A percentile compares a stretch with the other conserved stretches of the same genome.
Conservation (phyloP, 495 filamentous ascomycete genomes). For the Pyronema omphalodes region DNA sequence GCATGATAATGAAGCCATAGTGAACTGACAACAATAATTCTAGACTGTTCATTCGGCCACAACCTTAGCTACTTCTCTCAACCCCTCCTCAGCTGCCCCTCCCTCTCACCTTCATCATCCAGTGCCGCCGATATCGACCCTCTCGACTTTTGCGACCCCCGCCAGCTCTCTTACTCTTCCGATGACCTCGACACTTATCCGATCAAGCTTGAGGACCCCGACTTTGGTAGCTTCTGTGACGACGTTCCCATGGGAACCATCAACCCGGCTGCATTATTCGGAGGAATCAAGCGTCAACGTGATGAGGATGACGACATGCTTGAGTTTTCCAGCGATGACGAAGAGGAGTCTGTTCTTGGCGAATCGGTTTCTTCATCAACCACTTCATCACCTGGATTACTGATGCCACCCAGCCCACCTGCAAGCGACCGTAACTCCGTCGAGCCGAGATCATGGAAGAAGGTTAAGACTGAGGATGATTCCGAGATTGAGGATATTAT, state of each 20-base stretch:
- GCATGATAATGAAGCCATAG: neutral
- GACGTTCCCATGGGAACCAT: slow-evolving; percentile 39
- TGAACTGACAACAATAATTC: slow-evolving; percentile 3
- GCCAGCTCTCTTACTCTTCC: slow-evolving; percentile 66
- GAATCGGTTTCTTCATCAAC: slow-evolving; percentile 6
- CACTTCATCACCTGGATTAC: neutral
- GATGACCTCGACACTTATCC: slow-evolving; percentile 28
- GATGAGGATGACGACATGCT: slow-evolving; percentile 30
- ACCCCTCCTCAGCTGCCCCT: slow-evolving; percentile 47
- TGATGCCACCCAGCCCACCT: slow-evolving; percentile 29
- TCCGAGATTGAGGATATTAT: slow-evolving; percentile 24
- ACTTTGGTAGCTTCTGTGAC: slow-evolving; percentile 35
- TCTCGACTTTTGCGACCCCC: slow-evolving; percentile 80
- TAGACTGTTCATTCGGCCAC: slow-evolving; percentile 3
- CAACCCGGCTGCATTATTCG: slow-evolving; percentile 42
- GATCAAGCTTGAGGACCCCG: slow-evolving; percentile 35
- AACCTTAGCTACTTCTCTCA: slow-evolving; percentile 15
- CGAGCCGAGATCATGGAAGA: slow-evolving; percentile 43
- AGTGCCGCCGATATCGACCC: slow-evolving; percentile 65
- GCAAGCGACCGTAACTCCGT: slow-evolving; percentile 25
- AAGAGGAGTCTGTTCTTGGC: slow-evolving; percentile 33
- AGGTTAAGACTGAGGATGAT: slow-evolving; percentile 30
- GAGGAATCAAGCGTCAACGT: slow-evolving; percentile 55
- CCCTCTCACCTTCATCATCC: slow-evolving; percentile 55
- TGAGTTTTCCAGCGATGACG: slow-evolving; percentile 45